Conservation (phyloP, 768 basidiomycete species). For the Filobasidium wieringae region DNA sequence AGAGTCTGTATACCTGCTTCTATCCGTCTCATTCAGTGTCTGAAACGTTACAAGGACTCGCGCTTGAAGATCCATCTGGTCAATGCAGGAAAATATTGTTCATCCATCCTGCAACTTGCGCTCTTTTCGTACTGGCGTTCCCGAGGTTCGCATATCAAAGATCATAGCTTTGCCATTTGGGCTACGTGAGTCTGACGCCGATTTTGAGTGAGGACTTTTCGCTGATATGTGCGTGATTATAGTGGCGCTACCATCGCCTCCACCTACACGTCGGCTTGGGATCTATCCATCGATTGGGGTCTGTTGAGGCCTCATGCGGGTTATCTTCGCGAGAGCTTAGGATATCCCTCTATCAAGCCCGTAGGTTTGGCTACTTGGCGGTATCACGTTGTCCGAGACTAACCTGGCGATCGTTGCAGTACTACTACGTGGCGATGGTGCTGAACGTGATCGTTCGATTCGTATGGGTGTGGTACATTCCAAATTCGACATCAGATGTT, state of each 20-base stretch:
- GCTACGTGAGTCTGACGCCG: constrained; percentile 30
- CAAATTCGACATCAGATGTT: constrained; percentile 43
- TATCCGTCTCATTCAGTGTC: constrained; percentile 68
- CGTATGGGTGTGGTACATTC: constrained; percentile 69
- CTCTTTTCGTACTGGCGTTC: constrained; percentile 67
- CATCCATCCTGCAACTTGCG: constrained; percentile 54
- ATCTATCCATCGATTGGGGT: constrained; percentile 86
- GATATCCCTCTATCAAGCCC: constrained; percentile 4
- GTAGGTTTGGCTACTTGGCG: neutral
- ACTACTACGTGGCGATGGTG: constrained; percentile 43
- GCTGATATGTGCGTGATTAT: neutral
- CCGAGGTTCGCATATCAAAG: constrained; percentile 40
- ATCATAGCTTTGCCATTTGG: constrained; percentile 53
- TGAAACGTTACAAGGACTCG: constrained; percentile 78
- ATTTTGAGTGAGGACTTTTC: neutral
- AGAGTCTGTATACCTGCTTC: constrained; percentile 55
- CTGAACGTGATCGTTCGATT: constrained; percentile 66
- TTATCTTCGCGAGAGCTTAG: constrained; percentile 48
- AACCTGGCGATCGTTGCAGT: neutral
- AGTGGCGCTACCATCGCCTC: constrained; percentile 48
- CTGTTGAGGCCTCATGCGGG: constrained; percentile 51
- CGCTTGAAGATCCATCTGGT: constrained; percentile 61
- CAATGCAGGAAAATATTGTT: constrained; percentile 77
- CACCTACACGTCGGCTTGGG: constrained; percentile 67
- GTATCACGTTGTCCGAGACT: neutral